These are phyloP conservation scores for Hibiscus trionum DNA, from an alignment of 345 rosid genomes.

Conservation along the genomic window DNA sequence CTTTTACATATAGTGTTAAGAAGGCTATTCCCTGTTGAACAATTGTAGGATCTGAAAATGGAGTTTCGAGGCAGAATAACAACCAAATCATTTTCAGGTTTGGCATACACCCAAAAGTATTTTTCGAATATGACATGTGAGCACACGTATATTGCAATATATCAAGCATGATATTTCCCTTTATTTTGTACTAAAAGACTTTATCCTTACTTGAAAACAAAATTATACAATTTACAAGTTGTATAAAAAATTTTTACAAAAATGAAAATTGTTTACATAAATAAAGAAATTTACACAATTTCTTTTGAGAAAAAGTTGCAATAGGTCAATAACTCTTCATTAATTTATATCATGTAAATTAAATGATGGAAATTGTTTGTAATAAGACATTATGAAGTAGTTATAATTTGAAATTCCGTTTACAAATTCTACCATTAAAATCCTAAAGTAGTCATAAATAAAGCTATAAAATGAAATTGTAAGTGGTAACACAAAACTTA, in stretches of 20 bases:
- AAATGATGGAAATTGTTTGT: too few relatives aligned
- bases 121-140: background rate
- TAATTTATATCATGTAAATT: too few relatives aligned
- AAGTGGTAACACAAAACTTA: background rate
- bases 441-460: background rate
- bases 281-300: too few relatives aligned
- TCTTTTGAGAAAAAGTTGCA: too few relatives aligned
- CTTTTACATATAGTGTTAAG: background rate
- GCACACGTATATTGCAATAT: too few relatives aligned
- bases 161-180: too few relatives aligned
- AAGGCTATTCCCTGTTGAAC: constrained; percentile 49
- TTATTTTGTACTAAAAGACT: background rate
- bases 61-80: background rate
- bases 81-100: background rate
- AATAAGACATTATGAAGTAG: too few relatives aligned
- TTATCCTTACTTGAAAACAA: background rate
- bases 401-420: too few relatives aligned
- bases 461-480: background rate
- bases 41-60: background rate
- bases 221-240: too few relatives aligned
- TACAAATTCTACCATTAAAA: background rate
- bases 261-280: too few relatives aligned
- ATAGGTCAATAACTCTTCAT: too few relatives aligned
- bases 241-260: too few relatives aligned
- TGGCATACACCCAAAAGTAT: background rate